Evolutionary conservation across 805 yeast species (phyloP), one percentile per base, ranked within the genome.

Genomic region (Saturnispora kantuleensis): DNA sequence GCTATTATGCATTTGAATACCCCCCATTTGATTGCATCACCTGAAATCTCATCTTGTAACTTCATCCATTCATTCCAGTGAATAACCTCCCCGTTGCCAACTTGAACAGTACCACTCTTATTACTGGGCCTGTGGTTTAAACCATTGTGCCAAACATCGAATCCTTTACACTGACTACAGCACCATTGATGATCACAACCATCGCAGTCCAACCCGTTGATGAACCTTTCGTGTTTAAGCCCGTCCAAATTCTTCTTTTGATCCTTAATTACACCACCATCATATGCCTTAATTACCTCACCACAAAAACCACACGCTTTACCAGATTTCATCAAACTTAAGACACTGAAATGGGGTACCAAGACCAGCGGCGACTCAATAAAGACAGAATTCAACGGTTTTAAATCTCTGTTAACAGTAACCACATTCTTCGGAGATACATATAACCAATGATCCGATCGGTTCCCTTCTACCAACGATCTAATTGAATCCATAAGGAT

Each of bases 301-400:
- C 66, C 65, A 45, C 66, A 62, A 32, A 49, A 53, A 32, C 59
- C 53, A 42, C 66, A 62, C 31, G 62, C 56, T 47, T 59, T 61
- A 1, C 66, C 66, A 3, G 53, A 46, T 21, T 53, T 53, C 3
- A 59, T 56, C 34, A 62, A 47, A 54, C 7, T 45, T 13, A 26
- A 60, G 17, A 18, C 58, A 63, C 51, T 52, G 56, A 2, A 53
- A 42, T 1, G 63, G 60, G 26, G 26, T 4, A 55, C 17, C n/a
- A 55, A 39, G 5, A 61, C 52, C 28, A 52, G 55, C 4, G 66
- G 66, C 4, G 65, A 56, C 47, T 62, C 66, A 3, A 55, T 17
- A 37, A 50, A 60, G 1, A 57, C 30, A 3, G 57, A 50, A 13
- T 58, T 58, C 10, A 55, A 42, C 10, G 46, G 38, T 8, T 31